Conservation (phyloP, 108 stramenopile species). For the Aurantiochytrium sp. region DNA sequence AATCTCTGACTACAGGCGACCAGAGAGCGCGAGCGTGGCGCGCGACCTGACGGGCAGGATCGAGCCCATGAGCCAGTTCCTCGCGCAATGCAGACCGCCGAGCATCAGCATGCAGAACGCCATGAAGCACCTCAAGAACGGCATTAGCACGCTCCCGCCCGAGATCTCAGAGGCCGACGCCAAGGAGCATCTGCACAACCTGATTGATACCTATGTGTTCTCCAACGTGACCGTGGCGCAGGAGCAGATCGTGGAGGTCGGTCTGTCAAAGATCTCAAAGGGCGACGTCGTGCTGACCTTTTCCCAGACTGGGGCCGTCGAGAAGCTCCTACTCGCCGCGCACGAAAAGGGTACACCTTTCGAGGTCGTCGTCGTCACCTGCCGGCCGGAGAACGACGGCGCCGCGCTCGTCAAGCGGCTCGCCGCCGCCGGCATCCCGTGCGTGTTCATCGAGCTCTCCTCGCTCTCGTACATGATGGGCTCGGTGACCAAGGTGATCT, state of each 20-base stretch:
- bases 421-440: conserved; percentile 65
- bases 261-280: conserved; percentile 71
- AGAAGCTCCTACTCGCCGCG: conserved; percentile 55
- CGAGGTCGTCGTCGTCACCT: conserved; percentile 90
- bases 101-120: conserved; percentile 94
- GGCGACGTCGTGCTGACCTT: conserved; percentile 89
- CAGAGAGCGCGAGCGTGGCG: conserved; percentile 53
- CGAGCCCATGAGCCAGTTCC: conserved; percentile 80
- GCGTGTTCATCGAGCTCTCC: conserved; percentile 80
- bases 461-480: conserved; percentile 87
- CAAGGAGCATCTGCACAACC: conserved; percentile 66
- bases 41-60: conserved; percentile 74
- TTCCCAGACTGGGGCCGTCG: conserved; percentile 68
- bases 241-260: conserved; percentile 75
- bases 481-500: conserved; percentile 88
- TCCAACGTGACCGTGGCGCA: conserved; percentile 84
- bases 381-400: conserved; percentile 76
- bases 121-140: conserved; percentile 77
- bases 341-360: conserved; percentile 50
- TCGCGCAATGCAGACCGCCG: conserved; percentile 84
- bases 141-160: conserved; percentile 77
- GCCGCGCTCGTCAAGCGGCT: conserved; percentile 64
- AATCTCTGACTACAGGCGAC: conserved; percentile 40
- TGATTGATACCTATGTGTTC: conserved; percentile 75
- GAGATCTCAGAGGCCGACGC: conserved; percentile 71